These are phyloP conservation scores for Penicillium paradoxum DNA, from an alignment of 495 filamentous ascomycete genomes.

Conservation along the genomic window DNA sequence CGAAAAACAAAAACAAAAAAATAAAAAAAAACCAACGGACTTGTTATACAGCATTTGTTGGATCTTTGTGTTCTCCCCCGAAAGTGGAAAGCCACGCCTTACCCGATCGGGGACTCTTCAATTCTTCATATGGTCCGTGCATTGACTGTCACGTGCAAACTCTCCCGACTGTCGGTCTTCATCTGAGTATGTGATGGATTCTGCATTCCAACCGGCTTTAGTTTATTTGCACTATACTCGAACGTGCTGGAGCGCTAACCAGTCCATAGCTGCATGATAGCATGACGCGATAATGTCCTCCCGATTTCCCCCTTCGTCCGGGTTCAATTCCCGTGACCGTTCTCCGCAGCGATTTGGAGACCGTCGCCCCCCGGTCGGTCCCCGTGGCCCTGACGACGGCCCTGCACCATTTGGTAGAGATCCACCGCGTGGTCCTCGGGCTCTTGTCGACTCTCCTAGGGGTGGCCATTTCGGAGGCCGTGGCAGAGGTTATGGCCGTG, in stretches of 20 bases:
- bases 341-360: conserved; percentile 45
- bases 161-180: background rate
- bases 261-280: conserved; percentile 21
- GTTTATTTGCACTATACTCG: background rate
- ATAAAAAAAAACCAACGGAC: too few relatives aligned
- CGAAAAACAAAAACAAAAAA: too few relatives aligned
- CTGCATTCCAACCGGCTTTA: conserved; percentile 1
- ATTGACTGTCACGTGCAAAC: conserved; percentile 4
- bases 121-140: conserved; percentile 2
- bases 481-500: conserved; percentile 48
- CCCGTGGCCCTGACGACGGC: conserved; percentile 39
- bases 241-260: conserved; percentile 7
- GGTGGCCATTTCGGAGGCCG: conserved; percentile 43
- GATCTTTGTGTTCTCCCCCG: background rate
- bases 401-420: conserved; percentile 42
- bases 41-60: too few relatives aligned
- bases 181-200: conserved; percentile 6
- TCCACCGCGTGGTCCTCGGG: conserved; percentile 69
- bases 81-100: background rate
- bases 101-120: conserved; percentile 2
- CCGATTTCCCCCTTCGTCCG: conserved; percentile 43
- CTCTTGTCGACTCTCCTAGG: conserved; percentile 58
- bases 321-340: conserved; percentile 47
- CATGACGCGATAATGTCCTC: conserved; percentile 48
- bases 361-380: conserved; percentile 37